Evolutionary conservation across 805 yeast species (phyloP), one percentile per base, ranked within the genome.

Genomic region (Cyberlindnera euphorbiiphila): DNA sequence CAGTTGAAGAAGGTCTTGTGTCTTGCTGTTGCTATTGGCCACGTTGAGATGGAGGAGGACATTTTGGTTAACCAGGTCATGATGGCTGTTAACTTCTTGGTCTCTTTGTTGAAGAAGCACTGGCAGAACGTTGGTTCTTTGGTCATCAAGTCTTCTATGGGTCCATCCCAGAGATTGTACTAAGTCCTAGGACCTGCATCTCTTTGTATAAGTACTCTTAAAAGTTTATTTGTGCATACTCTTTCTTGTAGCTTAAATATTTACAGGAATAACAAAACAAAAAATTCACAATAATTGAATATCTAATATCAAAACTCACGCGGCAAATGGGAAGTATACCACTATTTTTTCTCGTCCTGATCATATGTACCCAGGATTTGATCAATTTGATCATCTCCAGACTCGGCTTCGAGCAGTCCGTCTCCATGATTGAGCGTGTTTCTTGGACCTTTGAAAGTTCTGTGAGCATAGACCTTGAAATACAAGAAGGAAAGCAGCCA

Each of bases 81-180:
- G 87, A 81, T 93, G 93, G 79, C 99, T 59, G 79, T 95, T 60
- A 93, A 93, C 96, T 93, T 93, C 83, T 85, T 93, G 72, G 98
- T 93, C 60, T 93, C 99, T 57, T 77, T 93, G 74, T 81, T 93
- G 72, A 93, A 93, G 96, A 93, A 93, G 91, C 87, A 93, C 96
- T 93, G 99, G 99, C 99, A 93, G 82, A 93, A 93, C 76, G 97
- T 93, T 68, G 98, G 98, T 65, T 93, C 98, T 66, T 78, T 93
- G 72, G 97, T 89, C 68, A 83, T 93, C 79, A 93, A 93, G 81
- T 87, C 96, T 52, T 80, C 98, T 73, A 93, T 93, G 99, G 98
- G 99, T 77, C 98, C 98, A 71, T 85, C 98, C 69, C 87, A 81
- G 94, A 89, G 98, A 85, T 82, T 93, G 71, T 93, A 93, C 93